These are phyloP conservation scores for Schizophyllum amplum DNA, from an alignment of 1,284 basidiomycete species.

Conservation along the genomic window DNA sequence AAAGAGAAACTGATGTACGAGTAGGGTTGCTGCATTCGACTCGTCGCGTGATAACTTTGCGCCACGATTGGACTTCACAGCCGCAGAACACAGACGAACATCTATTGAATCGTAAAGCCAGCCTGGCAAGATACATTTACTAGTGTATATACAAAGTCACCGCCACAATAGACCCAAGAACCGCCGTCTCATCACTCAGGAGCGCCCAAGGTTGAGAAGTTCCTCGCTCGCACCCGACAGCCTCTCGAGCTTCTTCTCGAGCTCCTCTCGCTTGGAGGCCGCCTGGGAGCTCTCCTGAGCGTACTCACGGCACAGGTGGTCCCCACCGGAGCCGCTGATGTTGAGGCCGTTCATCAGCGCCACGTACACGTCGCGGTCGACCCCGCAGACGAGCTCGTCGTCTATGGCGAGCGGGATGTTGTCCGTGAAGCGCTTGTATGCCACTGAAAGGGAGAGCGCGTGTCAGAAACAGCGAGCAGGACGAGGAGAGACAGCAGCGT, in stretches of 20 bases:
- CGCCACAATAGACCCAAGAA: background rate
- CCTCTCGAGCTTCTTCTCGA: slow-evolving; percentile 44
- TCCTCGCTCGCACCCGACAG: slow-evolving; percentile 44
- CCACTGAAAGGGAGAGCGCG: slow-evolving; percentile 31
- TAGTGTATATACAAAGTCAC: background rate
- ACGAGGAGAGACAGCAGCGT: slow-evolving; percentile 1
- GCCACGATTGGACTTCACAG: no score
- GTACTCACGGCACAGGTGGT: slow-evolving; percentile 40
- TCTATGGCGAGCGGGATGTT: slow-evolving; percentile 59
- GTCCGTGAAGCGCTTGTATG: slow-evolving; percentile 63
- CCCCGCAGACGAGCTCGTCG: slow-evolving; percentile 44
- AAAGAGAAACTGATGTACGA: background rate
- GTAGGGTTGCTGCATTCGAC: background rate
- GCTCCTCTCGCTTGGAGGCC: slow-evolving; percentile 38
- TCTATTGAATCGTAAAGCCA: no score
- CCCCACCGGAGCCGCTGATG: slow-evolving; percentile 37
- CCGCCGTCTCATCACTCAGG: background rate
- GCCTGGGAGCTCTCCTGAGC: slow-evolving; percentile 46
- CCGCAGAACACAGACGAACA: no score
- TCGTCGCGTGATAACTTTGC: no score
- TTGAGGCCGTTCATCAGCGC: slow-evolving; percentile 34
- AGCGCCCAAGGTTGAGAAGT: slow-evolving; percentile 19
- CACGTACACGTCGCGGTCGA: slow-evolving; percentile 31
- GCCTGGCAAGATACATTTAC: no score
- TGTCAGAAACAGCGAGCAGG: background rate